Evolutionary conservation across 345 rosid genomes (phyloP).

Genomic region (Geranium rotundifolium): DNA sequence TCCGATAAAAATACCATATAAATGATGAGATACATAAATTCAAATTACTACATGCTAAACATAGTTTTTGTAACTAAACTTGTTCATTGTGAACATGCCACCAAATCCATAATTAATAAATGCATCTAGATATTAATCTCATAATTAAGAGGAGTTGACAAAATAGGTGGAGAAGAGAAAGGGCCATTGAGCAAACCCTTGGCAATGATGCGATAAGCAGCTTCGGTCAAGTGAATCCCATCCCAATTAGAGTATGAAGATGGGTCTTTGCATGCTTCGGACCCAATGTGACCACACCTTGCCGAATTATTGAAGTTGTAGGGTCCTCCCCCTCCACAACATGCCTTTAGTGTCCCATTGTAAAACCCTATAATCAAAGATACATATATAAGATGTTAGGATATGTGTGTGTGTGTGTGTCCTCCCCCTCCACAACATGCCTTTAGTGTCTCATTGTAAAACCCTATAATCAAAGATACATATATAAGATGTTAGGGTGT

Average conservation of each 20-base stretch:
- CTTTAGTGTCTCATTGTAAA: constrained; percentile 19
- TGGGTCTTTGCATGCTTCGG: constrained; percentile 38
- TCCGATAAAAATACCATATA: too few relatives aligned
- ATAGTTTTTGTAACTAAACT: too few relatives aligned
- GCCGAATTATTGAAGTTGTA: constrained; percentile 41
- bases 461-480: constrained; percentile 21
- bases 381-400: constrained; percentile 5
- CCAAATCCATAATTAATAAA: too few relatives aligned
- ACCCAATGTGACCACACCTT: constrained; percentile 41
- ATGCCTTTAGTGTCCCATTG: constrained; percentile 27
- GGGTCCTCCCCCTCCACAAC: constrained; percentile 68
- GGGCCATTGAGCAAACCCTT: constrained; percentile 26
- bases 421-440: constrained; percentile 75
- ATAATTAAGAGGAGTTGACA: not conserved
- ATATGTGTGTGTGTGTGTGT: constrained; percentile 7
- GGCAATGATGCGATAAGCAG: constrained; percentile 47
- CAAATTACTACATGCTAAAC: too few relatives aligned
- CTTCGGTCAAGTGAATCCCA: constrained; percentile 63
- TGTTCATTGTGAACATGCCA: too few relatives aligned
- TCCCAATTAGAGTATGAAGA: constrained; percentile 50
- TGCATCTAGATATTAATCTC: too few relatives aligned
- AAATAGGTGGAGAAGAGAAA: constrained; percentile 11
- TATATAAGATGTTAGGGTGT: not conserved
- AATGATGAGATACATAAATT: too few relatives aligned
- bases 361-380: constrained; percentile 20